Evolutionary conservation across 1,284 basidiomycete genomes (phyloP), one percentile per base, ranked within the genome.

Genomic region (Kalmanozyma brasiliensis): DNA sequence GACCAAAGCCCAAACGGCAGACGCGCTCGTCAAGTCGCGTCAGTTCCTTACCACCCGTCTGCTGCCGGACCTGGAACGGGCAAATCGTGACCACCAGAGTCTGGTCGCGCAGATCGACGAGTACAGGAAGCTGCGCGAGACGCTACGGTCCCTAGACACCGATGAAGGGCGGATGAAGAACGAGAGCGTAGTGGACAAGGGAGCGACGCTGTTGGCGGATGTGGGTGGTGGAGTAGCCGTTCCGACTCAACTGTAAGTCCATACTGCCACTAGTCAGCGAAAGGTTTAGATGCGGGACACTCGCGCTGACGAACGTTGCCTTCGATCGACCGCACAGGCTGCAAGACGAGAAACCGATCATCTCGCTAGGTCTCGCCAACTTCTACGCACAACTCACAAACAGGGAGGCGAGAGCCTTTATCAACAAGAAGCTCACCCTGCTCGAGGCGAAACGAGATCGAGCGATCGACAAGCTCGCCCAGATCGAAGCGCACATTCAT

Each of bases 401-500:
- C 38, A 60, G 61, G 33, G 69, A 69, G 35, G 69, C 64, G 24
- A 49, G 65, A 43, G 69, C 65, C 1, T 73, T 69, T 37, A 68
- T 73, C 35, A 65, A 49, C 40, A 63, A 64, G 49, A 73, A 67
- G 40, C 38, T 73, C 24, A 23, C 42, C 8, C 26, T 73, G 32
- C 49, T 73, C n/a, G 69, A 73, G 45, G 61, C 51, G 52, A 72
- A 63, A 46, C 46, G 57, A 5, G 69, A 68, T 19, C 37, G 55
- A 35, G 65, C 64, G 30, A 49, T 64, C 19, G 69, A 72, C 37
- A 64, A 68, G 48, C 42, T 72, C 2, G 64, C 69, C 2, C 57
- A 72, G 51, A 72, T 72, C 37, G 69, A 72, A 24, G 69, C 69
- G 13, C 69, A 72, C 22, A 57, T 72, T 14, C 69, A 72, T 36